Evolutionary conservation across 495 filamentous ascomycete species (phyloP).

Genomic region (Penicillium tannophilum): DNA sequence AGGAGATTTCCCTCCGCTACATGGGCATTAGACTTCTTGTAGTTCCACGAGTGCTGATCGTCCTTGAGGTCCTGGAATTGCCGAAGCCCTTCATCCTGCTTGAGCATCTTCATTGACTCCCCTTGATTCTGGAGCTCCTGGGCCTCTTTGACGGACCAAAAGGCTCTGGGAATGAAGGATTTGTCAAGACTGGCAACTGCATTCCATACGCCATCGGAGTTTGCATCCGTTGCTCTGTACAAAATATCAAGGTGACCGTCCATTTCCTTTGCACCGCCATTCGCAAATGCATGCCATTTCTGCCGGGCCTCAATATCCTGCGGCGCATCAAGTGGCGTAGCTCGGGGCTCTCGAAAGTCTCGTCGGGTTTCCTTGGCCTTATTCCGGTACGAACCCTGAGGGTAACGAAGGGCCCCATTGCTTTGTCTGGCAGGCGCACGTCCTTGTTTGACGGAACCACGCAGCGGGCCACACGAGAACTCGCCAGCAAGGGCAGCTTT

Average conservation of each 20-base stretch:
- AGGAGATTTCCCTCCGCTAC: not conserved
- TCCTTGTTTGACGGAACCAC: not conserved
- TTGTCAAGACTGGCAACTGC: not conserved
- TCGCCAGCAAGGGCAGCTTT: not conserved
- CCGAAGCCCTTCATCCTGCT: not conserved
- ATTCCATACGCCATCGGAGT: not conserved
- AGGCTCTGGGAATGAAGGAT: not conserved
- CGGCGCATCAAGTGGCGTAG: not conserved
- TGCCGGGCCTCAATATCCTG: not conserved
- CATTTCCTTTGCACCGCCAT: constrained; percentile 6
- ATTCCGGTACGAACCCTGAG: not conserved
- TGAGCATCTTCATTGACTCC: not conserved
- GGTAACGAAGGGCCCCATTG: not conserved
- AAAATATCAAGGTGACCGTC: constrained; percentile 1
- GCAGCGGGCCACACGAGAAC: not conserved
- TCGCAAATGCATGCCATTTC: constrained; percentile 12
- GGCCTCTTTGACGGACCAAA: not conserved
- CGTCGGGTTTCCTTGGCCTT: not conserved
- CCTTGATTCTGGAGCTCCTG: not conserved
- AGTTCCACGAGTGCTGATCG: not conserved
- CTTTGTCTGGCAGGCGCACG: not conserved
- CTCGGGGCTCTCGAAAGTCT: not conserved
- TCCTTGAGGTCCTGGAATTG: not conserved
- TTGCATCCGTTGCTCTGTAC: not conserved
- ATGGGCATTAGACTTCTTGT: not conserved